These are phyloP conservation scores for Beta lomatogona DNA, from an alignment of 179 eudicot species.

Conservation along the genomic window DNA sequence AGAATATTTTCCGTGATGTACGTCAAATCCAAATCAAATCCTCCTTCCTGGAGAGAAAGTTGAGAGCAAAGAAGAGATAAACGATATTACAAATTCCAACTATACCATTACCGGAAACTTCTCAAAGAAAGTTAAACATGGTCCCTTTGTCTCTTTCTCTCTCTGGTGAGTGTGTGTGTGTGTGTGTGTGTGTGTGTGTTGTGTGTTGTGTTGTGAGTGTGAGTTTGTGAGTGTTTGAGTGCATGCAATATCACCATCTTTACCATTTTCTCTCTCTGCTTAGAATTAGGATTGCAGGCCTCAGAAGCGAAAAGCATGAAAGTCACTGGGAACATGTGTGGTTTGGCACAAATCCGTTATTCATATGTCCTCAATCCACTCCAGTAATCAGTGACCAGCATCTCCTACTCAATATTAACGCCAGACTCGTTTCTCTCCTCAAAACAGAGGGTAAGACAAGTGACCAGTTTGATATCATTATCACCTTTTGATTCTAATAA, in stretches of 20 bases:
- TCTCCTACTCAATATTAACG: too few species aligned
- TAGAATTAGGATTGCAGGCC: too few species aligned
- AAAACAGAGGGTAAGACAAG: neutral
- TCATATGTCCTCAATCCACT: neutral
- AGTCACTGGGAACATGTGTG: neutral
- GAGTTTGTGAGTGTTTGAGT: too few species aligned
- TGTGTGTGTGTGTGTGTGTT: too few species aligned
- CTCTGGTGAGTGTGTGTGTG: too few species aligned
- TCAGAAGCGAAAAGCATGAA: neutral
- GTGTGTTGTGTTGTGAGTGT: too few species aligned
- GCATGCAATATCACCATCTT: too few species aligned
- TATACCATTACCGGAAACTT: neutral
- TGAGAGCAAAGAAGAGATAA: neutral
- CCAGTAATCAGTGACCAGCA: neutral
- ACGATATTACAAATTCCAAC: neutral
- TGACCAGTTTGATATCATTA: neutral
- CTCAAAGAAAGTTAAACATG: neutral
- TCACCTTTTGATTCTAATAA: neutral
- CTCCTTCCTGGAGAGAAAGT: constrained; percentile 67
- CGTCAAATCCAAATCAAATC: constrained; percentile 92
- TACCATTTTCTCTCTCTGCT: too few species aligned
- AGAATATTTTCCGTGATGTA: constrained; percentile 90
- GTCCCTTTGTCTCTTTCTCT: too few species aligned
- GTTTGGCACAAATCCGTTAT: neutral
- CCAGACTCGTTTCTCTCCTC: neutral